Evolutionary conservation across 306 rosid genomes (phyloP).

Genomic region (Urtica urens): DNA sequence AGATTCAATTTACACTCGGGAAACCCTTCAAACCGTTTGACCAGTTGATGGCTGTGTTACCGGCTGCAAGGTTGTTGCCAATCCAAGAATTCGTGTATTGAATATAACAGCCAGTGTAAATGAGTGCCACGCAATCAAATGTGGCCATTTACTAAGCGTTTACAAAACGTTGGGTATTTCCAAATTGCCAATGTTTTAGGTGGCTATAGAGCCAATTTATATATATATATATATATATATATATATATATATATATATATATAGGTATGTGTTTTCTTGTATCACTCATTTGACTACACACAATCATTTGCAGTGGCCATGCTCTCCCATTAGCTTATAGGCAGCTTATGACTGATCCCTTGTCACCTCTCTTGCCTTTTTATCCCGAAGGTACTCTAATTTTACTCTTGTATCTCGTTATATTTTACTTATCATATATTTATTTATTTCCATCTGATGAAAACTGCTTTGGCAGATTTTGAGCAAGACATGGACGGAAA

Average conservation of each 20-base stretch:
- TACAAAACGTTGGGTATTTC: no score
- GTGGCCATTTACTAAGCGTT: no score
- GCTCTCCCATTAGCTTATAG: slow-evolving; percentile 20
- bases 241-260: no score
- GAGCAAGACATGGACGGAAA: slow-evolving; percentile 23
- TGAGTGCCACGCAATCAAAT: no score
- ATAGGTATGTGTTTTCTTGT: neutral
- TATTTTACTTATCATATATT: neutral
- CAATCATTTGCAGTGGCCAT: slow-evolving; percentile 18
- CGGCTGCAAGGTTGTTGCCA: slow-evolving; percentile 22
- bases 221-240: no score
- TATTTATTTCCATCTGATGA: neutral
- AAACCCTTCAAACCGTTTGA: slow-evolving; percentile 22
- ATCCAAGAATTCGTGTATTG: neutral
- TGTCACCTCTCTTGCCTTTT: slow-evolving; percentile 15
- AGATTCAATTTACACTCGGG: slow-evolving; percentile 16
- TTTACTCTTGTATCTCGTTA: neutral
- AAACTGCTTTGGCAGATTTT: slow-evolving; percentile 8
- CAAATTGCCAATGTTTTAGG: no score
- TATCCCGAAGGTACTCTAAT: slow-evolving; percentile 16
- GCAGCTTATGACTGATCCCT: slow-evolving; percentile 19
- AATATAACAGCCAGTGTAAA: no score
- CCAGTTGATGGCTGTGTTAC: slow-evolving; percentile 24
- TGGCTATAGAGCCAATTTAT: no score
- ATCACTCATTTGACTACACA: neutral